Base-by-base conservation (phyloP, 2,329 filamentous ascomycete species). In the Sporothrix phasma region DNA sequence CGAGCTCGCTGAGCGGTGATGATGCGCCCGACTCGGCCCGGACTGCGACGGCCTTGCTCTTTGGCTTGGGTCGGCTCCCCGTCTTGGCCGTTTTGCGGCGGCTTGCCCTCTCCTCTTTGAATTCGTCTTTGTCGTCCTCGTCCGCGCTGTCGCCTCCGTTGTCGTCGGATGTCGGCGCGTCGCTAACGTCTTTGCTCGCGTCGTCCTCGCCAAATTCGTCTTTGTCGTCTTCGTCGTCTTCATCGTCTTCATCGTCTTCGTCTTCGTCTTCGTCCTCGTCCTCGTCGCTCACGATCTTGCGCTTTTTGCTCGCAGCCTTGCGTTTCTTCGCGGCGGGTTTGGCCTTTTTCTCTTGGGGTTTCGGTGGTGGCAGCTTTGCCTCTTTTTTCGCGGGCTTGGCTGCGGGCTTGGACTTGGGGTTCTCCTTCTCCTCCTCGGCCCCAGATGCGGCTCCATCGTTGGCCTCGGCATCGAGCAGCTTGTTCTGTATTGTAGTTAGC, bases 321-420 rank as follows among this genome's bases (percentile, higher is more conserved):
- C 29, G 51, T 19, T 68, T 66, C 65, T 73, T 71, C 37, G 71
- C 72, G 19, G 69, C 69, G 4, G 70, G 69, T 11, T 70, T 66
- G 22, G 72, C 71, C 19, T 62, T 69, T 64, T 39, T 49, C 24
- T 19, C 7, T 24, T 19, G 19, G 10, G 45, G 45, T 64, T 39
- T 49, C 24, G 45, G 19, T 24, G 45, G 19, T 11, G 45, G 45
- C 19, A 10, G 45, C 22, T 22, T 47, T n/a, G 39, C 54, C 3
- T 43, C 39, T 66, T 66, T 64, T 67, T 66, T 13, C 22, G 49
- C 29, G 17, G 67, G 71, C 68, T 74, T 72, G 8, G 65, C 46
- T 17, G 66, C 7, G 24, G 49, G 49, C 11, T 53, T 39, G 10
- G 31, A 10, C 15, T 5, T 24, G 11, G 45, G 19, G 24, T 47